Evolutionary conservation across 176 grass and related monocot species (phyloP).

Genomic region (Microstegium vimineum): DNA sequence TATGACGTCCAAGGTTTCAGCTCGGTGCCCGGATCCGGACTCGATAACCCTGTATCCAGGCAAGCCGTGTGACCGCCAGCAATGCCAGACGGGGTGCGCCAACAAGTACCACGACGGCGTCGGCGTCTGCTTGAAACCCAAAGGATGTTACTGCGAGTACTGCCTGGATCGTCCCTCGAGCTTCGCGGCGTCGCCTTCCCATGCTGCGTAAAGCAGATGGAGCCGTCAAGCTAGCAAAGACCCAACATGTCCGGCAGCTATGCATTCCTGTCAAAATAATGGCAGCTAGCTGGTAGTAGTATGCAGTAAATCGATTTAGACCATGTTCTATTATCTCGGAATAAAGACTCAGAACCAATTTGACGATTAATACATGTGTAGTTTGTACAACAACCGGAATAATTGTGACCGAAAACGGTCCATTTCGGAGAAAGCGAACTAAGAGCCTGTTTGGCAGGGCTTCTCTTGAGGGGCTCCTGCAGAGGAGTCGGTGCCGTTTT

Average conservation of each 20-base stretch:
- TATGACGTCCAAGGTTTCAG: neutral
- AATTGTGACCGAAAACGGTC: too few relatives aligned
- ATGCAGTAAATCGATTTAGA: neutral
- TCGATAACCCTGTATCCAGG: neutral
- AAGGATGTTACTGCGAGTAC: neutral
- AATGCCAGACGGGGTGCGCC: neutral
- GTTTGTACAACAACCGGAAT: too few relatives aligned
- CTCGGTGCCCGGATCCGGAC: neutral
- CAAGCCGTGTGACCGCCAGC: neutral
- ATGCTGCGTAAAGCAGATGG: neutral
- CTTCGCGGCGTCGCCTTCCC: neutral
- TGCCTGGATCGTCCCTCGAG: neutral
- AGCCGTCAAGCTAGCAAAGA: neutral
- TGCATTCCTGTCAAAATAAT: neutral
- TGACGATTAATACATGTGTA: too few relatives aligned
- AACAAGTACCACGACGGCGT: neutral
- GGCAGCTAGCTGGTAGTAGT: neutral
- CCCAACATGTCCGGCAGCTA: neutral
- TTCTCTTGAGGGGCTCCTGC: too few relatives aligned
- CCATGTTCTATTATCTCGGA: too few relatives aligned
- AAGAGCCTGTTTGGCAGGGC: too few relatives aligned
- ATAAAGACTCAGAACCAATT: too few relatives aligned
- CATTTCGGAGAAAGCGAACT: too few relatives aligned
- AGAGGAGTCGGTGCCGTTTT: too few relatives aligned
- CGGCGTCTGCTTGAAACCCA: neutral